Percentiles rank a stretch among this genome's conserved stretches.
Evolutionary conservation across 1,139 yeast genomes (phyloP).

Genomic region (Candida gigantensis): DNA sequence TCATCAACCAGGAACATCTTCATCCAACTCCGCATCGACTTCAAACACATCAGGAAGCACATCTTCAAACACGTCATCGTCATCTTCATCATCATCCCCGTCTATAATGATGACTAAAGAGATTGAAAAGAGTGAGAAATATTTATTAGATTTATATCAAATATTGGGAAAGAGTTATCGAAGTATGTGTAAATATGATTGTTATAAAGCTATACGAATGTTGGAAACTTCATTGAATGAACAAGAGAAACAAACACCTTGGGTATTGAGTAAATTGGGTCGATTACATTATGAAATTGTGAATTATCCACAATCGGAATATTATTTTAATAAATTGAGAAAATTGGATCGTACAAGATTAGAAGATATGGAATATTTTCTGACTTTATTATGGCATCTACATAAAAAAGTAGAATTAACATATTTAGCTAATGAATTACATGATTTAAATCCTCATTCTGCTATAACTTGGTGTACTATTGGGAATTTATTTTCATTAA

Average conservation of each 20-base stretch:
- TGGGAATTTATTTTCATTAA: conserved; percentile 85
- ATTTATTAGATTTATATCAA: conserved; percentile 54
- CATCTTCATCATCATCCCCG: conserved; percentile 8
- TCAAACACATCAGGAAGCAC: conserved; percentile 3
- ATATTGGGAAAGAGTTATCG: conserved; percentile 67
- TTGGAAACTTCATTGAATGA: conserved; percentile 60
- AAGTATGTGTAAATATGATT: conserved; percentile 69
- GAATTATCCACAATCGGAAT: conserved; percentile 75
- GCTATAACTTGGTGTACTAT: conserved; percentile 92
- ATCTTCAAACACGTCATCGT: conserved; percentile 6
- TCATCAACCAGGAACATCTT: background rate
- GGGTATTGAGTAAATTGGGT: conserved; percentile 82
- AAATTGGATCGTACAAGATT: conserved; percentile 74
- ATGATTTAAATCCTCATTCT: conserved; percentile 62
- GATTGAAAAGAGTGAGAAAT: conserved; percentile 43
- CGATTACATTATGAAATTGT: conserved; percentile 84
- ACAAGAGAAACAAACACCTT: conserved; percentile 71
- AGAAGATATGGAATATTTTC: conserved; percentile 87
- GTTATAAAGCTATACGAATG: conserved; percentile 75
- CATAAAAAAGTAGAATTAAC: conserved; percentile 82
- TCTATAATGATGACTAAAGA: conserved; percentile 26
- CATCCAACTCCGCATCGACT: conserved; percentile 7
- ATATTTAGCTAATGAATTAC: conserved; percentile 76
- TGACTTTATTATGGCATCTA: conserved; percentile 91
- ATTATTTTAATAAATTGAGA: conserved; percentile 63